Base-by-base conservation (phyloP, 306 rosid genomes). In the Cucurbita moschata region DNA sequence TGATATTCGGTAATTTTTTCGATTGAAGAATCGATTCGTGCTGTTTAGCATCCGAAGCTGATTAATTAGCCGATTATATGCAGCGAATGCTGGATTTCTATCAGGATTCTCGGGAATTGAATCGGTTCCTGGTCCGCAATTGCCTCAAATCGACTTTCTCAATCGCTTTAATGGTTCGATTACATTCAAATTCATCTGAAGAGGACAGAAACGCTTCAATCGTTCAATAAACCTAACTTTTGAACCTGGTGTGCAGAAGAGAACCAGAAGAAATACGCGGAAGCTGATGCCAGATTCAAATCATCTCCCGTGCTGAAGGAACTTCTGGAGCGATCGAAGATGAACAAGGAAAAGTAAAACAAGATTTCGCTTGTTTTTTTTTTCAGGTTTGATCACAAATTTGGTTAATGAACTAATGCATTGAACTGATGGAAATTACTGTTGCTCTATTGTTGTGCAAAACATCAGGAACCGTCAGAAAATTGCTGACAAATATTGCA, bases 41-140 rank as follows among this genome's bases (percentile, higher is more conserved):
- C 14, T 12, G 26, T 26, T 26, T 23, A n/a, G 64, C 21, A 39
- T 10, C 14, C 43, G 44, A 23, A 38, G 37, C 75, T 78, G 71
- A 66, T 38, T 52, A 38, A 56, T 83, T 78, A 64, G 3, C 50
- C 35, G 12, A 37, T 57, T 23, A 4, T 13, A n/a, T 80, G 77
- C 94, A 90, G 98, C 90, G 43, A 79, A 85, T 77, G 98, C 97
- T 23, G 98, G 98, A 68, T 71, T 93, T 53, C 83, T 93, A 79
- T 93, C 96, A 10, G 98, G 98, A 78, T 86, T 79, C 26, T 12
- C 96, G 5, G 98, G 98, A 74, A 23, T 93, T 77, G 98, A 93
- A 77, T 86, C 98, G 47, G 19, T 90, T 82, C 96, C 96, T 46
- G 98, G 98, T 61, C 98, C 97, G 63, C 70, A 88, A 82, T 79